A percentile compares a stretch with the other conserved stretches of the same genome.
Conservation (phyloP, 208 protist species). For the Acanthamoeba sp. region DNA sequence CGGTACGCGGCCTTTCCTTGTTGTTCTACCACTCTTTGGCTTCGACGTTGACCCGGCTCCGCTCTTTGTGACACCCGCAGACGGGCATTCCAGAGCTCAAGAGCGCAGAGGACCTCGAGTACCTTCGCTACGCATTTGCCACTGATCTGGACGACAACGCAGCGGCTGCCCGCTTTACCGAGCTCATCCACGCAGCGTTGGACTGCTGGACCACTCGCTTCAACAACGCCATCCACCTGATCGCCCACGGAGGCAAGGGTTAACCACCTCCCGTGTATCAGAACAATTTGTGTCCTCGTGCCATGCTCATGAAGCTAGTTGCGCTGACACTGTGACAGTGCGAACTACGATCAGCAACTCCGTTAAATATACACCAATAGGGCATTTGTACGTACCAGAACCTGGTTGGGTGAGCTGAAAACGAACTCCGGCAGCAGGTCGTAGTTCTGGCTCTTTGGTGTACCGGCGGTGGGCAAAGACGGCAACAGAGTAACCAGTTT, state of each 20-base stretch:
- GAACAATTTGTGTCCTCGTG: no score
- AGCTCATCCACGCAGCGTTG: conserved; percentile 82
- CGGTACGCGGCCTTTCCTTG: background rate
- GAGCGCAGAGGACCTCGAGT: conserved; percentile 80
- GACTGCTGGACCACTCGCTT: conserved; percentile 79
- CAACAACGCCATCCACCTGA: conserved; percentile 85
- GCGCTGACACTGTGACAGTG: no score
- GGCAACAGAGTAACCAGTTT: no score
- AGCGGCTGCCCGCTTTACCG: conserved; percentile 75
- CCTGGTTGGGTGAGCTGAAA: no score
- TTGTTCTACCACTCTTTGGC: background rate
- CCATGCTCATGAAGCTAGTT: no score
- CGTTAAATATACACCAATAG: no score
- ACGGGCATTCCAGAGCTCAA: conserved; percentile 89
- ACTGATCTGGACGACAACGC: conserved; percentile 65
- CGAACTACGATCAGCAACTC: no score
- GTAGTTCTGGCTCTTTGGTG: no score
- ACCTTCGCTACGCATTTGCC: conserved; percentile 80
- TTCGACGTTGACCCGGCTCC: background rate
- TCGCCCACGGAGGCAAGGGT: conserved; percentile 58
- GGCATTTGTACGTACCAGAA: no score
- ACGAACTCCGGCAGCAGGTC: no score
- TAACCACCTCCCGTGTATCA: no score
- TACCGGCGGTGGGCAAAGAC: no score
- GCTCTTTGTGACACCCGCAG: background rate